phyloP scores from a whole-genome alignment of 2,329 filamentous ascomycete genomes.

The Botrytis byssoidea region DNA sequence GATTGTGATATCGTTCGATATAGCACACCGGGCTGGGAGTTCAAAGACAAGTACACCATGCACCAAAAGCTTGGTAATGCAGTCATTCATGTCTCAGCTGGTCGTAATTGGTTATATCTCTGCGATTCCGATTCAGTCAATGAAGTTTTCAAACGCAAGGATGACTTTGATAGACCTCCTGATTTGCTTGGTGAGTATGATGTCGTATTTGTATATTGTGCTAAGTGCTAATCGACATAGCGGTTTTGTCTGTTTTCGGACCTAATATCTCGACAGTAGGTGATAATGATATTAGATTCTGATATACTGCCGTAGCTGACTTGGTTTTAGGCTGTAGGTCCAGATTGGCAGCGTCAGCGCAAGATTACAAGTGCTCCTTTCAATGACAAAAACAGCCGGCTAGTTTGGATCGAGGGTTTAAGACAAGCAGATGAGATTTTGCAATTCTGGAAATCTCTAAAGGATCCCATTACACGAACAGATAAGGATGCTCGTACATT shows the following conservation, averaged over 20 bases:
- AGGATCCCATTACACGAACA: neutral
- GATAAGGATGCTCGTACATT: slow-evolving; percentile 2
- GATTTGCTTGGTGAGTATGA: neutral
- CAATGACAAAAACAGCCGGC: slow-evolving; percentile 6
- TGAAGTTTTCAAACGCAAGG: slow-evolving; percentile 7
- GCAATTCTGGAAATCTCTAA: slow-evolving; percentile 6
- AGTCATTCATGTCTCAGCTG: slow-evolving; percentile 12
- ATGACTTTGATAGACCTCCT: slow-evolving; percentile 15
- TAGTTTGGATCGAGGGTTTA: slow-evolving; percentile 7
- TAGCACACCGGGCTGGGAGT: slow-evolving; percentile 10
- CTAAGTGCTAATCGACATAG: neutral
- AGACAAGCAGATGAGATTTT: slow-evolving; percentile 17
- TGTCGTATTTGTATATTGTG: neutral
- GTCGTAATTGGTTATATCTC: slow-evolving; percentile 13
- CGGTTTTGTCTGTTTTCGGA: slow-evolving; percentile 1
- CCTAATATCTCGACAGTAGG: slow-evolving; percentile 3
- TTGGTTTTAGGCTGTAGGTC: neutral
- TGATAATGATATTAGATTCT: neutral
- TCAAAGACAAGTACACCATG: slow-evolving; percentile 9
- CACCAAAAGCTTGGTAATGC: slow-evolving; percentile 7
- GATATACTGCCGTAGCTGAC: neutral
- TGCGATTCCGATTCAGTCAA: slow-evolving; percentile 4
- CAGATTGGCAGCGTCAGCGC: slow-evolving; percentile 16
- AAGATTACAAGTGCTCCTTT: slow-evolving; percentile 1
- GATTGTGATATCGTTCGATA: slow-evolving; percentile 9